These are phyloP conservation scores for Globisporangium alternatum DNA, from an alignment of 352 stramenopile genomes.

Conservation along the genomic window DNA sequence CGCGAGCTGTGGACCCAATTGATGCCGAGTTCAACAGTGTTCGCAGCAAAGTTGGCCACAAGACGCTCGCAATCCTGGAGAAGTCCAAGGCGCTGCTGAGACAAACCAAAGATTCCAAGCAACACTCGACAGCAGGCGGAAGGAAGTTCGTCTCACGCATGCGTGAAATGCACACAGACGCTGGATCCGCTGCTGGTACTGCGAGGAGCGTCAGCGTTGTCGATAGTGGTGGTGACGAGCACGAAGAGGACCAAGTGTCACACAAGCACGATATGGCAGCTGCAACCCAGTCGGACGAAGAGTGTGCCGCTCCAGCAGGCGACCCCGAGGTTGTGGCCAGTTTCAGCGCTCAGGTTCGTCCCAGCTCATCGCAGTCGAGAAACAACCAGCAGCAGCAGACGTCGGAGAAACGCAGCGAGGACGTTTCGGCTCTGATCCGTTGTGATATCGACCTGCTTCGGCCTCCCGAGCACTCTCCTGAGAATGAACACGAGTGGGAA, in stretches of 20 bases:
- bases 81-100: slow-evolving; percentile 42
- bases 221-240: not conserved
- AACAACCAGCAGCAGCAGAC: slow-evolving; percentile 5
- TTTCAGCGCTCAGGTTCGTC: not conserved
- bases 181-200: not conserved
- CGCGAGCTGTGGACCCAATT: slow-evolving; percentile 18
- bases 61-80: slow-evolving; percentile 57
- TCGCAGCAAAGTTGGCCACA: slow-evolving; percentile 42
- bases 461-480: slow-evolving; percentile 40
- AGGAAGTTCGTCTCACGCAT: slow-evolving; percentile 31
- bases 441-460: slow-evolving; percentile 60
- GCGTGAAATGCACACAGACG: slow-evolving; percentile 16
- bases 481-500: slow-evolving; percentile 84
- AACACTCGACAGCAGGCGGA: not conserved
- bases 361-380: slow-evolving; percentile 1
- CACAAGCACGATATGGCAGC: not conserved
- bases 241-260: not conserved
- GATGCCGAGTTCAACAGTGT: slow-evolving; percentile 36
- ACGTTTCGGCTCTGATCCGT: slow-evolving; percentile 12
- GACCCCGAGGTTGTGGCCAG: not conserved
- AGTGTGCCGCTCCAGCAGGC: not conserved
- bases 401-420: slow-evolving; percentile 2
- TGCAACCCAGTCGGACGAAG: not conserved
- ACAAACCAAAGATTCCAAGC: slow-evolving; percentile 17
- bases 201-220: not conserved